Percentiles rank a stretch among this genome's conserved stretches.
Evolutionary conservation across 805 yeast genomes (phyloP).

Genomic region (Ogataea polymorpha): DNA sequence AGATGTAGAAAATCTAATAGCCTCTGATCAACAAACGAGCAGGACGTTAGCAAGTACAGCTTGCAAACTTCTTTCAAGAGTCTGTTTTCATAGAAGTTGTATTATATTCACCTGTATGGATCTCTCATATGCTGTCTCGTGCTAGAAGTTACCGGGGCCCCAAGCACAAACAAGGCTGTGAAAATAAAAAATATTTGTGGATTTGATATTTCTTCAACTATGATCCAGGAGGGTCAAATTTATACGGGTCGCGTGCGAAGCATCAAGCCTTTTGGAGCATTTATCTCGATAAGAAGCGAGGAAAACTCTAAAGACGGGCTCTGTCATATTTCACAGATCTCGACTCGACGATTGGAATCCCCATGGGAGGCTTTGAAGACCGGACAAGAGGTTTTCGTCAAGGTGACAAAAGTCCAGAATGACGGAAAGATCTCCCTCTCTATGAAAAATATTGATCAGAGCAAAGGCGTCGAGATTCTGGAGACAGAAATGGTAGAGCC

Average conservation of each 20-base stretch:
- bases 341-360: constrained; percentile 43
- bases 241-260: constrained; percentile 61
- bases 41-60: too few relatives aligned
- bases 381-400: constrained; percentile 64
- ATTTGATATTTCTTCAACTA: background rate
- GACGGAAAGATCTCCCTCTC: constrained; percentile 56
- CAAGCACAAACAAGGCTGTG: too few relatives aligned
- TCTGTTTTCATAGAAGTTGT: too few relatives aligned
- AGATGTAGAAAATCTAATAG: too few relatives aligned
- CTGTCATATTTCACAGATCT: constrained; percentile 73
- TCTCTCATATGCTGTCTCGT: too few relatives aligned
- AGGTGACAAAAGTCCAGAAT: constrained; percentile 41
- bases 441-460: constrained; percentile 72
- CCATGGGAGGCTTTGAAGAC: constrained; percentile 57
- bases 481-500: constrained; percentile 7
- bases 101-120: too few relatives aligned
- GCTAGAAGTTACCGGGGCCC: too few relatives aligned
- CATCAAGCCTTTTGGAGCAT: constrained; percentile 73
- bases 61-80: too few relatives aligned
- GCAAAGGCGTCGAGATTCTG: constrained; percentile 43
- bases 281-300: constrained; percentile 48
- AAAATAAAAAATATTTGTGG: too few relatives aligned
- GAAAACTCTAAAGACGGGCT: constrained; percentile 50
- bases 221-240: constrained; percentile 37
- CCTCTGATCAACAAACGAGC: too few relatives aligned